A percentile compares a stretch with the other conserved stretches of the same genome.
Evolutionary conservation across 495 filamentous ascomycete species (phyloP).

Genomic region (Niebla homalea): DNA sequence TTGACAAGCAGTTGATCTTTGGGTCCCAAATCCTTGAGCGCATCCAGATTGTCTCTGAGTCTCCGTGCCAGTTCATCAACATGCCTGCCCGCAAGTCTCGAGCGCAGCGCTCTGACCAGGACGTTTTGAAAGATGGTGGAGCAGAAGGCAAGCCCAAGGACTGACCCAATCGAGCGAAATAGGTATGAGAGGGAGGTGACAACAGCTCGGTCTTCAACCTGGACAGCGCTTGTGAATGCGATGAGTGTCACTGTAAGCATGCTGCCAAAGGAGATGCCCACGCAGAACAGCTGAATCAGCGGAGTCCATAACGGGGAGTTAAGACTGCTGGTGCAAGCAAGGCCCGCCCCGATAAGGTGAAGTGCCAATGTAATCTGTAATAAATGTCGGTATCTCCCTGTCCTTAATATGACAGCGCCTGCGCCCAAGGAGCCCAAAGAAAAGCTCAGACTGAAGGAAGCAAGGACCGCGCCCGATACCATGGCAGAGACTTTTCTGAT

Average conservation of each 20-base stretch:
- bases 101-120: conserved; percentile 20
- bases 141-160: conserved; percentile 68
- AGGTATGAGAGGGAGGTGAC: conserved; percentile 75
- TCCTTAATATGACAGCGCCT: conserved; percentile 63
- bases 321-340: conserved; percentile 35
- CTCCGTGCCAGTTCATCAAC: conserved; percentile 44
- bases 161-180: conserved; percentile 67
- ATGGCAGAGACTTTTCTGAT: conserved; percentile 58
- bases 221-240: conserved; percentile 66
- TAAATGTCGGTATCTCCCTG: conserved; percentile 54
- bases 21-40: conserved; percentile 42
- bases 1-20: conserved; percentile 46
- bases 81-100: conserved; percentile 24
- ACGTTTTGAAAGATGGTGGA: conserved; percentile 72
- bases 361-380: conserved; percentile 39
- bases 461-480: conserved; percentile 53
- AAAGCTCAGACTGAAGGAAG: conserved; percentile 52
- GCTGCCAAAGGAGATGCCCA: conserved; percentile 58
- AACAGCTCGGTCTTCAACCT: conserved; percentile 71
- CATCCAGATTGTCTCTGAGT: conserved; percentile 48
- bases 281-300: conserved; percentile 53
- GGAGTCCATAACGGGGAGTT: conserved; percentile 47
- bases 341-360: conserved; percentile 33
- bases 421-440: conserved; percentile 55
- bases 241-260: conserved; percentile 71